Conservation (phyloP, 2,329 filamentous ascomycete species). For the Cyphellophora attinorum region DNA sequence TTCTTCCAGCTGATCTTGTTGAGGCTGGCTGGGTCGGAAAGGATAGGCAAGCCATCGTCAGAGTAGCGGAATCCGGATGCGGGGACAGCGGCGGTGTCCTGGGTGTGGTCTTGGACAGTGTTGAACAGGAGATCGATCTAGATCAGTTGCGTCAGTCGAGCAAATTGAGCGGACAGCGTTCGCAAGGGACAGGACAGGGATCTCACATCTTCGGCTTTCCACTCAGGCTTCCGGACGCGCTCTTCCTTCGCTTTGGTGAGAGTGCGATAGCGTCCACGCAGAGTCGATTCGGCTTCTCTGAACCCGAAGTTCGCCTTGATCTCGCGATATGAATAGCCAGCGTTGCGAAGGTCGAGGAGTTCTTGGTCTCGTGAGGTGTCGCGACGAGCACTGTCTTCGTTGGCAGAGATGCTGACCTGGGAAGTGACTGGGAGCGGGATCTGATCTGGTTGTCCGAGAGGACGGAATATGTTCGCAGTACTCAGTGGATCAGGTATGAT, state of each 20-base stretch:
- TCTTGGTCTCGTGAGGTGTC: conserved; percentile 26
- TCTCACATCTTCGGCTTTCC: conserved; percentile 34
- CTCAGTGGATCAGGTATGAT: too few relatives aligned
- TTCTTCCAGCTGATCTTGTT: conserved; percentile 51
- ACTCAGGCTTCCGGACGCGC: conserved; percentile 35
- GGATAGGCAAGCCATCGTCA: background rate
- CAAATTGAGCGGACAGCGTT: background rate
- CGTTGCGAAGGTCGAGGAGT: conserved; percentile 30
- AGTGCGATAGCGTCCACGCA: conserved; percentile 36
- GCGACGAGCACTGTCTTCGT: conserved; percentile 1
- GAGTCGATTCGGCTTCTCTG: conserved; percentile 37
- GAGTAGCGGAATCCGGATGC: too few relatives aligned
- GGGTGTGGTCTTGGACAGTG: background rate
- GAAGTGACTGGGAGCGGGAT: too few relatives aligned
- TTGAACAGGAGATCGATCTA: background rate
- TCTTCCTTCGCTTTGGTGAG: conserved; percentile 36
- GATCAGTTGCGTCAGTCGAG: background rate
- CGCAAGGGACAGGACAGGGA: background rate
- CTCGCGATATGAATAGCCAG: conserved; percentile 36
- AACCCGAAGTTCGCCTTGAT: conserved; percentile 35
- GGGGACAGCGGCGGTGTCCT: background rate
- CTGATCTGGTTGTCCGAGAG: too few relatives aligned
- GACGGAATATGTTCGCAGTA: too few relatives aligned
- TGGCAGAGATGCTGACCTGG: too few relatives aligned
- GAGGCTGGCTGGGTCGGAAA: conserved; percentile 1